phyloP scores from a whole-genome alignment of 1,139 yeast species.

The Geotrichum histeridarum region DNA sequence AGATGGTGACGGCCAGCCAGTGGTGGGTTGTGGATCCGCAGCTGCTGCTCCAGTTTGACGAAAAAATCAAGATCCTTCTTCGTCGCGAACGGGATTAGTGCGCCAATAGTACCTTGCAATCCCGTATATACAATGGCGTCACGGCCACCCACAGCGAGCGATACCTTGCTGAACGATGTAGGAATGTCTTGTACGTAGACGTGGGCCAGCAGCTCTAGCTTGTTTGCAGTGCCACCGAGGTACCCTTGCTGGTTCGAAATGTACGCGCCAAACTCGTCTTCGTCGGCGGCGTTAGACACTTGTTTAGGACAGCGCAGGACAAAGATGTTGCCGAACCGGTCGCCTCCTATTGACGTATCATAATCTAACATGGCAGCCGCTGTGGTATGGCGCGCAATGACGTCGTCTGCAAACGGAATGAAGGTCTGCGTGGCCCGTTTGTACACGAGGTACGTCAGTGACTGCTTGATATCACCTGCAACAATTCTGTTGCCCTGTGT shows the following conservation, averaged over 20 bases:
- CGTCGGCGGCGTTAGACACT: conserved; percentile 46
- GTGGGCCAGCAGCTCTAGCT: conserved; percentile 54
- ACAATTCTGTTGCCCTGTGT: conserved; percentile 57
- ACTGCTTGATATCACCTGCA: conserved; percentile 63
- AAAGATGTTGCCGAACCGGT: conserved; percentile 77
- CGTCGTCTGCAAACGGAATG: conserved; percentile 65
- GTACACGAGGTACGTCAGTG: conserved; percentile 55
- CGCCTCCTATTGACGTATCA: conserved; percentile 80
- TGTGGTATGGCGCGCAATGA: conserved; percentile 62
- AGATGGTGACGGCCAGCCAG: conserved; percentile 63
- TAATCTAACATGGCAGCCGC: conserved; percentile 58
- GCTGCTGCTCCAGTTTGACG: conserved; percentile 47
- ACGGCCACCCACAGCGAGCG: conserved; percentile 54
- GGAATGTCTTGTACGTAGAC: conserved; percentile 68
- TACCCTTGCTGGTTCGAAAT: conserved; percentile 35
- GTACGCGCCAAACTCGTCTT: conserved; percentile 45
- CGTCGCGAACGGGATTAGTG: conserved; percentile 61
- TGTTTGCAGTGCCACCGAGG: conserved; percentile 51
- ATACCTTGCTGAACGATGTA: conserved; percentile 53
- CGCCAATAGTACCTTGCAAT: conserved; percentile 74
- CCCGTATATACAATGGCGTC: conserved; percentile 70
- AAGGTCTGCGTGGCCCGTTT: conserved; percentile 50
- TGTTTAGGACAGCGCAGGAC: conserved; percentile 55
- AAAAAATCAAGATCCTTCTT: conserved; percentile 60
- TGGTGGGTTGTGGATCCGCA: conserved; percentile 44